phyloP scores from a whole-genome alignment of 805 yeast genomes.

The Nakazawaea molendinolei region DNA sequence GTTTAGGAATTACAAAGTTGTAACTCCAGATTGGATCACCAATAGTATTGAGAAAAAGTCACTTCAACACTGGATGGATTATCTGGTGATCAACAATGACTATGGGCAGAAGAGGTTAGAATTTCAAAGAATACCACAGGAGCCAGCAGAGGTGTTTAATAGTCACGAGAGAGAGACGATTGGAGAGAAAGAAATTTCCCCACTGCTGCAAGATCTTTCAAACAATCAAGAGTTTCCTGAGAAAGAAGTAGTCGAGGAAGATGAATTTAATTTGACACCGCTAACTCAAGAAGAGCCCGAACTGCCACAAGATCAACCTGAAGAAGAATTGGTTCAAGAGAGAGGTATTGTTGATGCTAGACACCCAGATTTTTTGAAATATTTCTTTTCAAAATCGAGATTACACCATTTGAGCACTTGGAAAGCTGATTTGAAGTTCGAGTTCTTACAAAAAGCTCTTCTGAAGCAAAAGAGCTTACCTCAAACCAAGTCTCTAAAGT shows the following conservation, averaged over 20 bases:
- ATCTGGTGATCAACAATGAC: conserved; percentile 42
- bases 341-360: conserved; percentile 45
- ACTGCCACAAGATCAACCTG: neutral
- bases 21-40: conserved; percentile 74
- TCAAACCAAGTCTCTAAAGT: conserved; percentile 1
- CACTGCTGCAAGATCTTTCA: too few relatives aligned
- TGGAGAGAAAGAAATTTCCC: conserved; percentile 5
- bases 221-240: too few relatives aligned
- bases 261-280: conserved; percentile 14
- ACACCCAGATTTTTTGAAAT: conserved; percentile 67
- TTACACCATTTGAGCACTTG: conserved; percentile 84
- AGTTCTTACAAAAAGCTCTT: conserved; percentile 47
- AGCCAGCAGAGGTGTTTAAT: too few relatives aligned
- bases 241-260: conserved; percentile 9
- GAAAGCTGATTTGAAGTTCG: conserved; percentile 67
- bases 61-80: conserved; percentile 67
- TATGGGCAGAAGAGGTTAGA: conserved; percentile 46
- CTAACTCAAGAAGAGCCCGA: conserved; percentile 8
- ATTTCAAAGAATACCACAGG: conserved; percentile 15
- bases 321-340: conserved; percentile 1
- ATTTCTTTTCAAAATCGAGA: conserved; percentile 75
- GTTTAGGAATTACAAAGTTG: conserved; percentile 66
- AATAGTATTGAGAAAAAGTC: conserved; percentile 47
- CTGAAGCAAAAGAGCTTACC: conserved; percentile 10
- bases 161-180: too few relatives aligned